Base-by-base conservation (phyloP, 805 yeast species). In the Saccharomycopsis guyanensis region DNA sequence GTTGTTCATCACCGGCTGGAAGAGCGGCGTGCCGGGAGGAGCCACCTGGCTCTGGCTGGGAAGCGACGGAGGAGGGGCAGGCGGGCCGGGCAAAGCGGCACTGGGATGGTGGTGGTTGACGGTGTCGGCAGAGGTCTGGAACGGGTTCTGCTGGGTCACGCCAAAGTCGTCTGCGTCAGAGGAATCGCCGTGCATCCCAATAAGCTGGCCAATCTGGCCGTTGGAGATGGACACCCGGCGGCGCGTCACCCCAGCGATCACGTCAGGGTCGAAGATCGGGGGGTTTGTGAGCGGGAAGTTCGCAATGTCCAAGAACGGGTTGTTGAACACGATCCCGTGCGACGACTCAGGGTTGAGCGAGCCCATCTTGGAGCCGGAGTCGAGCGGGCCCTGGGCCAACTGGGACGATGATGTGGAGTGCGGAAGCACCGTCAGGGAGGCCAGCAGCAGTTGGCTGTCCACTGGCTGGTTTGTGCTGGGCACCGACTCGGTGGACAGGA, bases 121-220 rank as follows among this genome's bases (percentile, higher is more conserved):
- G 12, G 23, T 18, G 20, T 7, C n/a, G 25, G 36, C 19, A 20
- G 16, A 24, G 13, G 45, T 20, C 25, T 35, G 27, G 25, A 44
- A 31, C 43, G 38, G 23, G 8, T 40, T 38, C 3, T 15, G 39
- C 20, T 39, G 44, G 23, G 7, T 5, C 13, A 13, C 10, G 12
- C n/a, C 23, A 4, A 12, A 23, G 29, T 33, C 42, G 35, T 41
- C 38, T 5, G 38, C 35, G 22, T 65, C 65, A 42, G 59, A 56
- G 36, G 62, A 59, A 43, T 61, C 62, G 24, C 33, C 50, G 35
- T 44, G 51, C 27, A 51, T 51, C 42, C 68, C 71, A 3, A 76
- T 72, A 31, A 84, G 73, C 57, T 84, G 94, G 40, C 88, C 85
- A 53, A 84, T 84, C 58, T 84, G 94, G 57, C 94, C 94, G 63